Conservation (phyloP, 1,139 yeast species). For the Pichia sp. region DNA sequence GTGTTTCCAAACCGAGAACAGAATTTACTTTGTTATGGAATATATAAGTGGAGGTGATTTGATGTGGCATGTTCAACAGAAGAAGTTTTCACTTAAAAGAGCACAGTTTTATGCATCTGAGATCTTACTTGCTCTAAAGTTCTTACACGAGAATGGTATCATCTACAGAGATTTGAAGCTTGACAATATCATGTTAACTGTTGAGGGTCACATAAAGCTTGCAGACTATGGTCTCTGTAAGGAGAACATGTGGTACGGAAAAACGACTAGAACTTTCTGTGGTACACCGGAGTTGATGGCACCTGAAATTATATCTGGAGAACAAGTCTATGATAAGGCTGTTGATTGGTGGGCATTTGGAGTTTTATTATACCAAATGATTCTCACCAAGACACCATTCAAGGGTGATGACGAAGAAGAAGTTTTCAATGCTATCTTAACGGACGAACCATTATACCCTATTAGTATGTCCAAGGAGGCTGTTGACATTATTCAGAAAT, state of each 20-base stretch:
- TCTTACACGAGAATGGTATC: conserved; percentile 93
- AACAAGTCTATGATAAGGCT: conserved; percentile 84
- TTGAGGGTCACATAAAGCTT: conserved; percentile 91
- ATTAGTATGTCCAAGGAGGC: conserved; percentile 97
- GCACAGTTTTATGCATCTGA: conserved; percentile 98
- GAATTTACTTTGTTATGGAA: conserved; percentile 97
- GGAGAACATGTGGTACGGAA: conserved; percentile 90
- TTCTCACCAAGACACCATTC: conserved; percentile 93
- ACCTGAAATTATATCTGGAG: conserved; percentile 85
- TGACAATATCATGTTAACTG: conserved; percentile 83
- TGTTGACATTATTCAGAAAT: conserved; percentile 85
- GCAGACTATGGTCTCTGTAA: conserved; percentile 98
- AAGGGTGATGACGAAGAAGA: conserved; percentile 99
- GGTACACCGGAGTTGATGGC: conserved; percentile 99
- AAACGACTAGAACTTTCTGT: conserved; percentile 91
- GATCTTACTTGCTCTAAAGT: conserved; percentile 81
- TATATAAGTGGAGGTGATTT: conserved; percentile 96
- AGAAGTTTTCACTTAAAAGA: conserved; percentile 78
- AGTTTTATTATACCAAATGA: conserved; percentile 90
- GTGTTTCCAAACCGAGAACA: conserved; percentile 95
- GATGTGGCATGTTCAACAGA: conserved; percentile 98
- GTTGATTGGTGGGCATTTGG: conserved; percentile 99
- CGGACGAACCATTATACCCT: conserved; percentile 97
- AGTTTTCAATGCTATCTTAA: conserved; percentile 93
- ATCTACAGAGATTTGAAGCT: conserved; percentile 94